Base-by-base conservation (phyloP, 2,329 filamentous ascomycete species). In the Paecilomyces sp. region DNA sequence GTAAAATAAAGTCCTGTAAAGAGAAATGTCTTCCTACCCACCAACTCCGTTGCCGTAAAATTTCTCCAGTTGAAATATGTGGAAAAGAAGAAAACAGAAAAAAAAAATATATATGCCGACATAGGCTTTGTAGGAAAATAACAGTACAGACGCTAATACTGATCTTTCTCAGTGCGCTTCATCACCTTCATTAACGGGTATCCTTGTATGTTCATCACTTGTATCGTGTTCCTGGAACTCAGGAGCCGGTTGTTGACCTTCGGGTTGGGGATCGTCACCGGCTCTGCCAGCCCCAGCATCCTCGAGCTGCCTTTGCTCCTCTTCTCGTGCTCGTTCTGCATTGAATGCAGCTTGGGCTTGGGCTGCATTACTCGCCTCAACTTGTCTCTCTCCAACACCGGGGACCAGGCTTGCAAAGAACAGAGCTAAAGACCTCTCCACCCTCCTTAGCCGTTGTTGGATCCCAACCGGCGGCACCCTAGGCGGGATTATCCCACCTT, bases 391-490 rank as follows among this genome's bases (percentile, higher is more conserved):
- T 0, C 85, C 85, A 28, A 88, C 77, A 0, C 85, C 85, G 0
- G 85, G 85, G 68, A 85, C 81, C 56, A 88, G 67, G 69, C 82
- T 86, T 0, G 84, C 85, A 34, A 88, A 68, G 61, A 88, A 85
- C n/a, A 88, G 74, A n/a, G 83, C 83, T 50, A 84, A 66, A 1
- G 81, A 81, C 41, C 85, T 77, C 68, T 87, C 85, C 0, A 78
- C 69, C 1, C 78, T 76, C 52, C 81, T 72, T 18, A 84, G 50
- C 22, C 65, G 65, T 15, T 67, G 66, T 59, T 68, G 67, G 3
- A 69, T 13, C n/a, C 62, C 65, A 3, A 58, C 61, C 28, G 53
- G 53, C 34, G 63, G 22, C 4, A 56, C 56, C 18, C 52, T 24
- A 58, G 22, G 60, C 54, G 59, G 54, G 56, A 31, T 33, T 53